Percentiles rank a stretch among this genome's conserved stretches.
These are phyloP conservation scores for Orbilia blumenaviensis DNA, from an alignment of 2,329 filamentous ascomycete species.

Conservation along the genomic window DNA sequence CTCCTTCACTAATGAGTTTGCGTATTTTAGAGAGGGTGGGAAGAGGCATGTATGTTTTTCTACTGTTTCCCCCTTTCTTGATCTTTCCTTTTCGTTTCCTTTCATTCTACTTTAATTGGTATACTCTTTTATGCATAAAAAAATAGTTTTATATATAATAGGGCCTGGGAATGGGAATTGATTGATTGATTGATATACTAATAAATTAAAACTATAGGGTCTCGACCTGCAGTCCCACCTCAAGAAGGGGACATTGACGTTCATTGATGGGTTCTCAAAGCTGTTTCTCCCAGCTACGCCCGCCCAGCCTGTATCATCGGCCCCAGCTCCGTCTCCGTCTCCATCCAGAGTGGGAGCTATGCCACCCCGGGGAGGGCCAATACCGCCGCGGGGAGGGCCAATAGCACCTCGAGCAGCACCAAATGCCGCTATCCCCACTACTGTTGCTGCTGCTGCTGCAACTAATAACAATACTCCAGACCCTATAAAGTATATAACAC, in stretches of 20 bases:
- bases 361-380: slow-evolving; percentile 20
- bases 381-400: slow-evolving; percentile 26
- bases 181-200: not conserved
- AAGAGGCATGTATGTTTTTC: slow-evolving; percentile 70
- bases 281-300: slow-evolving; percentile 61
- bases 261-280: slow-evolving; percentile 77
- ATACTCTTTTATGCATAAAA: not conserved
- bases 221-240: slow-evolving; percentile 73
- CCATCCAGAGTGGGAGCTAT: slow-evolving; percentile 40
- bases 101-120: no score
- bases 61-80: no score
- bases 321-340: not conserved
- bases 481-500: slow-evolving; percentile 37
- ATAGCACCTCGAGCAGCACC: slow-evolving; percentile 19
- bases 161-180: no score
- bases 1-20: slow-evolving; percentile 80
- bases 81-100: not conserved
- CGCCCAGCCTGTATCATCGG: not conserved
- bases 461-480: slow-evolving; percentile 8
- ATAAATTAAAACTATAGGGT: slow-evolving; percentile 64
- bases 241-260: slow-evolving; percentile 71
- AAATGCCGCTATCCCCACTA: not conserved
- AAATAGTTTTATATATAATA: no score
- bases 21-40: slow-evolving; percentile 79
- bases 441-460: not conserved